Percentiles rank a stretch among this genome's conserved stretches.
Conservation (phyloP, 768 basidiomycete species). For the Pluteus cervinus region DNA sequence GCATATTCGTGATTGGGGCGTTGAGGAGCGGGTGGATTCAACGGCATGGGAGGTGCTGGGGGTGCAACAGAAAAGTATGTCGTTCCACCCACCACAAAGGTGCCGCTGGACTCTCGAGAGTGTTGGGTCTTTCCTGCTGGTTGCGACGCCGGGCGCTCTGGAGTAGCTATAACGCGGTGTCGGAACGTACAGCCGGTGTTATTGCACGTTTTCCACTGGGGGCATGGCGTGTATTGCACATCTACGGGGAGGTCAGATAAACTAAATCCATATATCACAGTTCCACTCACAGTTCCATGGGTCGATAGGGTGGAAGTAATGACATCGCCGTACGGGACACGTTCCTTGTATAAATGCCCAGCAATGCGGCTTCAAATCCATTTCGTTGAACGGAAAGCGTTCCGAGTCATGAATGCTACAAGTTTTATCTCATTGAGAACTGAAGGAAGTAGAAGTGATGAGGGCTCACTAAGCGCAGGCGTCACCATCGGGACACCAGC, state of each 20-base stretch:
- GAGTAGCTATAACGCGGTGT: constrained; percentile 13
- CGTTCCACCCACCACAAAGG: constrained; percentile 9
- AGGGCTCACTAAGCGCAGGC: no score
- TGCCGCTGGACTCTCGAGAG: not conserved
- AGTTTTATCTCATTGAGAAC: no score
- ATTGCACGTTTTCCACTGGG: constrained; percentile 23
- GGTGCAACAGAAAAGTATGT: no score
- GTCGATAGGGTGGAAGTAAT: constrained; percentile 22
- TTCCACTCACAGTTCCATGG: constrained; percentile 20
- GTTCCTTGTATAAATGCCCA: constrained; percentile 31
- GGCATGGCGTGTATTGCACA: constrained; percentile 28
- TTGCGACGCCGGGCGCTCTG: constrained; percentile 9
- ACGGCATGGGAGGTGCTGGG: no score
- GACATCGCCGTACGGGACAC: constrained; percentile 20
- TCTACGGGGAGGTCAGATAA: constrained; percentile 14
- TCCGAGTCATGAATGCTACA: no score
- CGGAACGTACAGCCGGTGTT: constrained; percentile 20
- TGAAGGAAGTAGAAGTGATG: no score
- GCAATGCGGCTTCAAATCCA: no score
- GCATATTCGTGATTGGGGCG: constrained; percentile 2
- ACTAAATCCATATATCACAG: constrained; percentile 8
- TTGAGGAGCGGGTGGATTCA: no score
- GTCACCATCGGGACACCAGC: no score
- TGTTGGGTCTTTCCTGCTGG: constrained; percentile 1
- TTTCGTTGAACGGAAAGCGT: no score